phyloP scores from a whole-genome alignment of 805 yeast genomes.

The Candida easanensis region DNA sequence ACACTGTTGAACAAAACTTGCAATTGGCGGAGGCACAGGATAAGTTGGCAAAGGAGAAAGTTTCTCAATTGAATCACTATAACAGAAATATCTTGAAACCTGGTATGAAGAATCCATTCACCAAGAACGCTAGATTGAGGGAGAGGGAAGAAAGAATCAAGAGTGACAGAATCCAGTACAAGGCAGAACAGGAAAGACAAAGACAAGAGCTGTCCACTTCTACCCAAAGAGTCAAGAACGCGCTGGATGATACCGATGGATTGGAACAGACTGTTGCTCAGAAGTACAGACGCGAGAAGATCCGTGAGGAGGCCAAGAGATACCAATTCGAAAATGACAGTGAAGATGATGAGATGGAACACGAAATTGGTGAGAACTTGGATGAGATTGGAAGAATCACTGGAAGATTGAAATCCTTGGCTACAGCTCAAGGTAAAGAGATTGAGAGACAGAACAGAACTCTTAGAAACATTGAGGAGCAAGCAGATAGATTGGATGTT shows the following conservation, averaged over 20 bases:
- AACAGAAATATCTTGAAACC: slow-evolving; percentile 83
- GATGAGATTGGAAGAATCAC: slow-evolving; percentile 73
- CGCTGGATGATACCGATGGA: slow-evolving; percentile 44
- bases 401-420: slow-evolving; percentile 67
- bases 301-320: slow-evolving; percentile 51
- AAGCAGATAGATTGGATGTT: slow-evolving; percentile 81
- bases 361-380: slow-evolving; percentile 79
- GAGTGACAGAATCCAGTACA: slow-evolving; percentile 58
- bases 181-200: slow-evolving; percentile 57
- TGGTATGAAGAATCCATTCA: slow-evolving; percentile 83
- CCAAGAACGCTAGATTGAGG: slow-evolving; percentile 68
- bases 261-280: slow-evolving; percentile 31
- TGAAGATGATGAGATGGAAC: slow-evolving; percentile 91
- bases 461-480: slow-evolving; percentile 72
- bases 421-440: slow-evolving; percentile 71
- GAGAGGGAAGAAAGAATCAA: slow-evolving; percentile 71
- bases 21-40: slow-evolving; percentile 80
- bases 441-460: slow-evolving; percentile 75
- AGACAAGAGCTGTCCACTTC: slow-evolving; percentile 58
- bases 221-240: slow-evolving; percentile 66
- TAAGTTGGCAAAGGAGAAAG: slow-evolving; percentile 77
- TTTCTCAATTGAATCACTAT: slow-evolving; percentile 71
- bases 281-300: slow-evolving; percentile 36
- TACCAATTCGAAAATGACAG: slow-evolving; percentile 87
- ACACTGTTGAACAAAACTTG: slow-evolving; percentile 73